A percentile compares a stretch with the other conserved stretches of the same genome.
These are phyloP conservation scores for Posidonia australis DNA, from an alignment of 106 monocot genomes.

Conservation along the genomic window DNA sequence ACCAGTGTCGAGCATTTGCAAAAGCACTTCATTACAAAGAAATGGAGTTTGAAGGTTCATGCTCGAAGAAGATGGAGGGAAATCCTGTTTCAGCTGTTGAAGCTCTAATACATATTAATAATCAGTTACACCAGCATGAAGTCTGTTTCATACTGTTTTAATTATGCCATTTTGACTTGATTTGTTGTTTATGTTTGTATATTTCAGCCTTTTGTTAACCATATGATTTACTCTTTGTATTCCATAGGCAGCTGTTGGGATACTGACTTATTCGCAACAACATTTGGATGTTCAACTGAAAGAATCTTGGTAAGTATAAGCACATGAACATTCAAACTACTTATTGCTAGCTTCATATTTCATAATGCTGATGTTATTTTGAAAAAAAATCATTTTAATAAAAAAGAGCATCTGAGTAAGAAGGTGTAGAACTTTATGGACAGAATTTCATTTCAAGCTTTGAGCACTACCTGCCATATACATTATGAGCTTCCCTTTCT, in stretches of 20 bases:
- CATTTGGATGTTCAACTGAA: slow-evolving; percentile 91
- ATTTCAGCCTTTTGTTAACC: not conserved
- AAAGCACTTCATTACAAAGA: slow-evolving; percentile 99
- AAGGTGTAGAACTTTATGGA: no score
- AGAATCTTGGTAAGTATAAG: slow-evolving; percentile 75
- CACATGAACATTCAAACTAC: not conserved
- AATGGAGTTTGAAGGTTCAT: slow-evolving; percentile 98
- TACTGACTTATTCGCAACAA: slow-evolving; percentile 92
- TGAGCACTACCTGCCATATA: no score
- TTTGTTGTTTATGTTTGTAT: not conserved
- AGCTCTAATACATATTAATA: slow-evolving; percentile 98
- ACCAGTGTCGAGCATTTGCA: slow-evolving; percentile 93
- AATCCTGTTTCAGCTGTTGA: slow-evolving; percentile 97
- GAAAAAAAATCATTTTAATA: no score
- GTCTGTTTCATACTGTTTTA: slow-evolving; percentile 21
- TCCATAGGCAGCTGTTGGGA: slow-evolving; percentile 89
- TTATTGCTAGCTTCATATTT: not conserved
- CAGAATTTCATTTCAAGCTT: no score
- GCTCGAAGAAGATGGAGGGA: slow-evolving; percentile 87
- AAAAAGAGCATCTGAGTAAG: no score
- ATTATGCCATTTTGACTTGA: not conserved
- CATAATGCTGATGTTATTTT: not conserved
- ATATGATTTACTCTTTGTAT: not conserved
- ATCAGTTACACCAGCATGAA: slow-evolving; percentile 98
- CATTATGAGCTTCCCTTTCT: no score